Base-by-base conservation (phyloP, 1,284 basidiomycete species). In the Xerocomus minutiporus region DNA sequence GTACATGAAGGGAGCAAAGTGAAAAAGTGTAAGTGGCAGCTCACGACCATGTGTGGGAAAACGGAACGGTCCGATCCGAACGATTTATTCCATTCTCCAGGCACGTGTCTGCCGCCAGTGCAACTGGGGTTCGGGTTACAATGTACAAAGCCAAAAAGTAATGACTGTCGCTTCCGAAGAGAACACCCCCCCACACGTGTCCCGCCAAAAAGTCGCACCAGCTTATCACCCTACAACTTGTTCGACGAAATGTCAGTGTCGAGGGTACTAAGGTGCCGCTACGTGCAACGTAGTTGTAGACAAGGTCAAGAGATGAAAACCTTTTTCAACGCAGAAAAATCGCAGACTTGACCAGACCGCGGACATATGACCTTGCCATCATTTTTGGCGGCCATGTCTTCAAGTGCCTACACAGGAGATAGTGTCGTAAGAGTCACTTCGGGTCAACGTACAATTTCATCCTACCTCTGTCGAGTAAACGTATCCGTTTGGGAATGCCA, bases 401-500 rank as follows among this genome's bases (percentile, higher is more conserved):
- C 79, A 52, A 97, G 74, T 2, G 87, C 91, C 89, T 94, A 31
- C 31, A 38, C 8, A 39, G 52, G 42, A 29, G 29, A 43, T 44
- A n/a, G 15, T n/a, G 12, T 17, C n/a, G 36, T 64, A 7, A 67
- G 51, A n/a, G 20, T 20, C 25, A 29, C 25, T 25, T 42, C 35
- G 17, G 11, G 46, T 32, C 34, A 46, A 48, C 8, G 9, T 8
- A 28, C 17, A 31, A 26, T 43, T 29, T 48, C 34, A 39, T 73
- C 81, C 58, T 63, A 91, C 94, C 79, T 92, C 88, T 66, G 82
- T 79, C 17, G 93, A 96, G 68, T 99, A 99, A 17, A 98, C 94
- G 59, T 89, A 80, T 4, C 95, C 96, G 58, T 91, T 88, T 1
- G 93, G 91, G 64, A 98, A 90, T n/a, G 83, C 88, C 83, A 94